Evolutionary conservation across 129 eudicot species (phyloP).

Genomic region (Apium graveolens): DNA sequence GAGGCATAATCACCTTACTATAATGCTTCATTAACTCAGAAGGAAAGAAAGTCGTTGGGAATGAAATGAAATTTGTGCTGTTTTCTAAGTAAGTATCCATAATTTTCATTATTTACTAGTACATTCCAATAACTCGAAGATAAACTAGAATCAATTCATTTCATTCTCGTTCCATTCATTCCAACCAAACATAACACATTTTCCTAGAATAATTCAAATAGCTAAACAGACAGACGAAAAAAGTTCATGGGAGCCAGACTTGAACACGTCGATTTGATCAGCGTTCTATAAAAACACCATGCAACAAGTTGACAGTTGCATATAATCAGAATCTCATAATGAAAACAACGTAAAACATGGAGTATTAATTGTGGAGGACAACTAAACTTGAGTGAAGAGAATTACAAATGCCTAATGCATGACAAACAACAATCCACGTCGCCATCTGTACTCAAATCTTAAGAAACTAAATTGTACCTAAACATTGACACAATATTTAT

Average conservation of each 20-base stretch:
- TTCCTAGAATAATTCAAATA: not conserved
- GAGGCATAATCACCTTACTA: not conserved
- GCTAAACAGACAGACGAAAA: not conserved
- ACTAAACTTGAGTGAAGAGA: not conserved
- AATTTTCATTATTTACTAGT: not conserved
- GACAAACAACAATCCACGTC: not conserved
- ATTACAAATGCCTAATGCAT: not conserved
- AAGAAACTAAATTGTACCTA: not conserved
- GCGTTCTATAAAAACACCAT: not conserved
- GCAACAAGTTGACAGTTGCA: conserved; percentile 1
- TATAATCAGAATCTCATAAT: not conserved
- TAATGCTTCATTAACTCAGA: no score
- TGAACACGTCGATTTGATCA: not conserved
- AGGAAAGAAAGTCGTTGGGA: not conserved
- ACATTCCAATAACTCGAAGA: not conserved
- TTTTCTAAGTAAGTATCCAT: no score
- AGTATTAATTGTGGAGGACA: not conserved
- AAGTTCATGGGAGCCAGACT: not conserved
- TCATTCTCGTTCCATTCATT: no score
- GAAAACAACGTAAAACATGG: not conserved
- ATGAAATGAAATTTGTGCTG: not conserved
- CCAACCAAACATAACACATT: not conserved
- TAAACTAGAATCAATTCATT: no score
- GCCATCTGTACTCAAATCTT: not conserved
- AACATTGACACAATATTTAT: not conserved